phyloP scores from a whole-genome alignment of 2,329 filamentous ascomycete species.

The Dryadomyces quercivorus region DNA sequence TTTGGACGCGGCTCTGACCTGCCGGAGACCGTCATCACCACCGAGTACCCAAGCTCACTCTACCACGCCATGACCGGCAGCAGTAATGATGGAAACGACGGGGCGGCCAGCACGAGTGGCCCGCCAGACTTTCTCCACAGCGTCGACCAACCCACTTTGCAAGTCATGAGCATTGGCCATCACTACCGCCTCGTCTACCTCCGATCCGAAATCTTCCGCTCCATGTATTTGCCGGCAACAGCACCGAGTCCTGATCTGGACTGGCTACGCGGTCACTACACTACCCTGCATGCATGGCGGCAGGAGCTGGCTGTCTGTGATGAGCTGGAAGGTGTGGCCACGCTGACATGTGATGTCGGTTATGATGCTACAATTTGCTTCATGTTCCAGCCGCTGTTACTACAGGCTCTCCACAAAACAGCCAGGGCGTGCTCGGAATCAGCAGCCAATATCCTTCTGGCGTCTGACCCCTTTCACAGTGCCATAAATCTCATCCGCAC shows the following conservation, averaged over 20 bases:
- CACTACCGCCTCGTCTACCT: slow-evolving; percentile 23
- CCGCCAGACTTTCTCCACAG: background rate
- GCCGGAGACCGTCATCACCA: slow-evolving; percentile 23
- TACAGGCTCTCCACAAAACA: slow-evolving; percentile 4
- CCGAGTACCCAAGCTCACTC: slow-evolving; percentile 18
- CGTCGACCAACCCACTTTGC: slow-evolving; percentile 9
- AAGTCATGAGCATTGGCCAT: slow-evolving; percentile 17
- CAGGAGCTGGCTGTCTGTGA: slow-evolving; percentile 9
- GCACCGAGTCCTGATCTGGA: background rate
- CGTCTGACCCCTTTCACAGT: slow-evolving; percentile 18
- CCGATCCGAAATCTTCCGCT: slow-evolving; percentile 21
- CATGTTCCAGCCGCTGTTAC: slow-evolving; percentile 19
- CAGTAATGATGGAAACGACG: background rate
- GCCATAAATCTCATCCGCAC: slow-evolving; percentile 17
- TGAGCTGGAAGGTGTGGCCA: slow-evolving; percentile 14
- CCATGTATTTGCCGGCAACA: slow-evolving; percentile 10
- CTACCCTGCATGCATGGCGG: slow-evolving; percentile 9
- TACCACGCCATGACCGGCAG: background rate
- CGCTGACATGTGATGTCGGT: slow-evolving; percentile 19
- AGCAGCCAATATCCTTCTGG: slow-evolving; percentile 9
- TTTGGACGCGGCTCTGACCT: slow-evolving; percentile 23
- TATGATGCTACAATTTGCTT: slow-evolving; percentile 20
- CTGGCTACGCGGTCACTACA: slow-evolving; percentile 9
- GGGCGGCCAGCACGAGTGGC: background rate
- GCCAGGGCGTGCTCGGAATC: background rate